Evolutionary conservation across 768 basidiomycete genomes (phyloP).

Genomic region (Boletus vinaceobasis): DNA sequence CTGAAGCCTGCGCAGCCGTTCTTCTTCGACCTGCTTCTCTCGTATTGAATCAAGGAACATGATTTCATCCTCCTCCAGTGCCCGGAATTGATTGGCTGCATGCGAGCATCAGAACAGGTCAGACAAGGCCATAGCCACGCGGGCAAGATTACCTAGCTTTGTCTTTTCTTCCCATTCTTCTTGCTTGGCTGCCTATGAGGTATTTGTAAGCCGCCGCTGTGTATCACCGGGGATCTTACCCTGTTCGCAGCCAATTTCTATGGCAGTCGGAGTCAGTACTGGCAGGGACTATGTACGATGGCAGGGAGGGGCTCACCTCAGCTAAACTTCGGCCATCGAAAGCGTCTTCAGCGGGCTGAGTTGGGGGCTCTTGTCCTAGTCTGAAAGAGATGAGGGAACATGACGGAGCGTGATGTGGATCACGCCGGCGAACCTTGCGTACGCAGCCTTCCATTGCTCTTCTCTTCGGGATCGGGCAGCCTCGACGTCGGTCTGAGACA

Average conservation of each 20-base stretch:
- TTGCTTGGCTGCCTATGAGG: slow-evolving; percentile 72
- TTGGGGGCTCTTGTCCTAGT: slow-evolving; percentile 81
- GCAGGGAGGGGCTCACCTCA: slow-evolving; percentile 56
- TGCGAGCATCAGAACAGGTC: slow-evolving; percentile 7
- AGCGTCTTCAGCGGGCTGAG: slow-evolving; percentile 67
- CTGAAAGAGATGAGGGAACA: slow-evolving; percentile 34
- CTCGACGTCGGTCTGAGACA: slow-evolving; percentile 77
- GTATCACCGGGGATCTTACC: slow-evolving; percentile 40
- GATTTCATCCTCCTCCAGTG: slow-evolving; percentile 86
- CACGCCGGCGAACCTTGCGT: slow-evolving; percentile 55
- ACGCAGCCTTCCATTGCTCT: slow-evolving; percentile 88
- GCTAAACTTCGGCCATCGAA: slow-evolving; percentile 86
- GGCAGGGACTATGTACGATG: background rate
- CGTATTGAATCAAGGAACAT: slow-evolving; percentile 83
- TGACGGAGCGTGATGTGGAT: background rate
- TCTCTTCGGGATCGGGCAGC: slow-evolving; percentile 66
- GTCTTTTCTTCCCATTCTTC: slow-evolving; percentile 93
- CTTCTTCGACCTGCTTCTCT: slow-evolving; percentile 72
- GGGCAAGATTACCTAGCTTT: slow-evolving; percentile 51
- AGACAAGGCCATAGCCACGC: background rate
- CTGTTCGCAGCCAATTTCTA: slow-evolving; percentile 90
- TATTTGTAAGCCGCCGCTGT: slow-evolving; percentile 9
- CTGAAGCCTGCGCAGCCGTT: slow-evolving; percentile 65
- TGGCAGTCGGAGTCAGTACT: slow-evolving; percentile 9
- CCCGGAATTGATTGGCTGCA: slow-evolving; percentile 83